Conservation (phyloP, 352 stramenopile species). For the Blastocystis hominis region DNA sequence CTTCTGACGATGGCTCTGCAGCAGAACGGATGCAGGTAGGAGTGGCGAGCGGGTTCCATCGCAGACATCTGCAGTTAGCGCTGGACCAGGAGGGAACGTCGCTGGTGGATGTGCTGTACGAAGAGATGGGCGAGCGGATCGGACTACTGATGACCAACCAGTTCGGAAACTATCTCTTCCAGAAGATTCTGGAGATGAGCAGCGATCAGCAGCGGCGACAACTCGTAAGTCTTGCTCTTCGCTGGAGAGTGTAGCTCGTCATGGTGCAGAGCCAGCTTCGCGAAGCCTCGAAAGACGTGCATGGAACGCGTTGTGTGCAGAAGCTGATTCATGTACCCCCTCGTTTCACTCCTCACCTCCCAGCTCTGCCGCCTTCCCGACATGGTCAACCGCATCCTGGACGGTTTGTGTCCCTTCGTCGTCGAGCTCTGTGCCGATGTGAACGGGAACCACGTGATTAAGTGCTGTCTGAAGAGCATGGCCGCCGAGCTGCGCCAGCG, state of each 20-base stretch:
- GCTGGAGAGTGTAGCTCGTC: conserved; percentile 50
- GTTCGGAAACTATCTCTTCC: conserved; percentile 91
- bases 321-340: conserved; percentile 81
- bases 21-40: conserved; percentile 7
- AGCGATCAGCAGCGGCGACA: conserved; percentile 76
- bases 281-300: conserved; percentile 87
- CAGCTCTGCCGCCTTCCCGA: conserved; percentile 70
- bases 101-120: neutral
- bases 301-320: conserved; percentile 92
- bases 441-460: conserved; percentile 93
- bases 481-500: conserved; percentile 83
- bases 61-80: neutral
- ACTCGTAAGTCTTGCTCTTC: conserved; percentile 67
- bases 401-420: conserved; percentile 78
- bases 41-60: neutral
- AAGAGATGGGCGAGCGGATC: neutral
- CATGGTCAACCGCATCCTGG: conserved; percentile 79
- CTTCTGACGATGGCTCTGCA: conserved; percentile 4
- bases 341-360: neutral
- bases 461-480: conserved; percentile 83
- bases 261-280: conserved; percentile 81
- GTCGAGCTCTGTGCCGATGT: conserved; percentile 87
- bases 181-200: conserved; percentile 91
- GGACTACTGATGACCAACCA: neutral
- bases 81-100: neutral